phyloP scores from a whole-genome alignment of 1,139 yeast genomes.

The Groenewaldozyma auringiensis region DNA sequence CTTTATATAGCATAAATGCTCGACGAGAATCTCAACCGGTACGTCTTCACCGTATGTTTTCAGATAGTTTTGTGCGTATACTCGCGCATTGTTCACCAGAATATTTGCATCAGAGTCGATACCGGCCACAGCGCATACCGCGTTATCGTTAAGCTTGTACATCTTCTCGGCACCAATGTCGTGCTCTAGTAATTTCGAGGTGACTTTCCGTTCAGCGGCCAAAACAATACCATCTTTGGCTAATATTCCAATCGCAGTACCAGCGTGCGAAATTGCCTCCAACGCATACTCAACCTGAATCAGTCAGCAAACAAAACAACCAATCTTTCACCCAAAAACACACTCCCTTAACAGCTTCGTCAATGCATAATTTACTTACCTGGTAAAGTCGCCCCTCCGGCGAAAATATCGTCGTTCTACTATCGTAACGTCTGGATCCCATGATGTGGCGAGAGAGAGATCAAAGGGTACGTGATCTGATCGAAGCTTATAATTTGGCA shows the following conservation, averaged over 20 bases:
- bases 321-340: neutral
- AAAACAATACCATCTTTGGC: constrained; percentile 89
- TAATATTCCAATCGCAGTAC: constrained; percentile 93
- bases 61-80: constrained; percentile 74
- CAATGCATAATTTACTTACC: constrained; percentile 34
- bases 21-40: constrained; percentile 85
- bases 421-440: constrained; percentile 84
- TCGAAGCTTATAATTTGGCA: no score
- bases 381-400: constrained; percentile 98
- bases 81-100: constrained; percentile 80
- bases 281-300: constrained; percentile 84
- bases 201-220: constrained; percentile 94
- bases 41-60: constrained; percentile 84
- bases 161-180: constrained; percentile 91
- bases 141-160: constrained; percentile 69
- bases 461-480: no score
- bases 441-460: constrained; percentile 21
- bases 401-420: constrained; percentile 95
- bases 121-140: constrained; percentile 94
- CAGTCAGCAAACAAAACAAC: constrained; percentile 5
- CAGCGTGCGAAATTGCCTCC: constrained; percentile 96
- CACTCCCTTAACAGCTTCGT: neutral
- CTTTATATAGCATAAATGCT: constrained; percentile 83
- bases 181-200: constrained; percentile 85
- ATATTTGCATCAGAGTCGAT: constrained; percentile 96